These are phyloP conservation scores for Pythium phragmiticola DNA, from an alignment of 352 stramenopile genomes.

Conservation along the genomic window DNA sequence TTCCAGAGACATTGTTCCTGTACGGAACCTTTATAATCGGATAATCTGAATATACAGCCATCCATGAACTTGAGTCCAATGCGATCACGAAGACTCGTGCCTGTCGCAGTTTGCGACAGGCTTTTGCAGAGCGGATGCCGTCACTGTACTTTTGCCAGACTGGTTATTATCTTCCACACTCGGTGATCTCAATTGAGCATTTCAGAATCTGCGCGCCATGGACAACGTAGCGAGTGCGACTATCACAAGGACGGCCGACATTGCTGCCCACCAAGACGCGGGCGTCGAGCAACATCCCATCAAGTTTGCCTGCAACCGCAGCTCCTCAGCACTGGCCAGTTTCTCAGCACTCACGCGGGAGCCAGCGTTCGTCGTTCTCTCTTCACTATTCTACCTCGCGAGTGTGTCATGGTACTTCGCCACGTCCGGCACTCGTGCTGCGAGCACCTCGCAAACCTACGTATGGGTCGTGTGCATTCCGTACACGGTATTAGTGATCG, in stretches of 20 bases:
- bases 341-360: neutral
- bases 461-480: slow-evolving; percentile 19
- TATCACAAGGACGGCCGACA: neutral
- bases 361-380: slow-evolving; percentile 1
- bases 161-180: neutral
- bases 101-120: neutral
- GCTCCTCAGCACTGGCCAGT: neutral
- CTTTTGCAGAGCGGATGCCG: neutral
- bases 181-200: neutral
- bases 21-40: neutral
- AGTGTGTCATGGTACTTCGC: slow-evolving; percentile 13
- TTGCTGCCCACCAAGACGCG: too few relatives aligned
- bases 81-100: neutral
- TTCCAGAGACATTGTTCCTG: neutral
- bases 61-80: neutral
- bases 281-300: neutral
- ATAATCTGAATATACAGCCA: neutral
- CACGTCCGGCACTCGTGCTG: neutral
- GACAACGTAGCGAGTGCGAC: neutral
- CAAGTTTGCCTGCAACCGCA: neutral
- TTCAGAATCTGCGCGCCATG: neutral
- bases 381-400: slow-evolving; percentile 15
- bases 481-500: slow-evolving; percentile 16
- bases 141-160: neutral
- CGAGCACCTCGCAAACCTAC: neutral